Evolutionary conservation across 352 stramenopile species (phyloP).

Genomic region (Phytophthora meadii): DNA sequence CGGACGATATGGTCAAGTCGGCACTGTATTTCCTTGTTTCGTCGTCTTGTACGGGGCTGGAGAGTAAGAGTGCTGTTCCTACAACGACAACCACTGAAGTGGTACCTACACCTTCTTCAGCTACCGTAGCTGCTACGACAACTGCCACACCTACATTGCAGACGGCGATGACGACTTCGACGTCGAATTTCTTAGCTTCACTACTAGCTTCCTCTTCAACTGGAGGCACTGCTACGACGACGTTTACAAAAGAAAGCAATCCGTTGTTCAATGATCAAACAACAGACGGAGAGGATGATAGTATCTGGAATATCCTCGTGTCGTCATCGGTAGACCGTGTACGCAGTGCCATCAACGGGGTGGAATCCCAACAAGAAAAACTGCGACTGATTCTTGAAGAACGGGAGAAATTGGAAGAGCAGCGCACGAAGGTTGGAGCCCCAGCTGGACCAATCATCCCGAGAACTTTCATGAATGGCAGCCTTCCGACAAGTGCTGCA

Average conservation of each 20-base stretch:
- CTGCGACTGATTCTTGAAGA: constrained; percentile 70
- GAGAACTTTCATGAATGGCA: not conserved
- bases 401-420: constrained; percentile 64
- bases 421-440: constrained; percentile 54
- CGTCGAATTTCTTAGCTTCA: constrained; percentile 53
- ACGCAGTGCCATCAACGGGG: constrained; percentile 52
- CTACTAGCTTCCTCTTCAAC: constrained; percentile 64
- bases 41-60: constrained; percentile 53
- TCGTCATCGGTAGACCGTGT: constrained; percentile 76
- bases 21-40: constrained; percentile 71
- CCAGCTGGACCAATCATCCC: constrained; percentile 18
- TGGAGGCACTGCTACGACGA: constrained; percentile 15
- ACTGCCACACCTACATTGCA: constrained; percentile 1
- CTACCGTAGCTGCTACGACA: not conserved
- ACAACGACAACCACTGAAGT: not conserved
- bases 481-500: not conserved
- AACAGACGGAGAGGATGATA: constrained; percentile 59
- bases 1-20: constrained; percentile 69
- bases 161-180: constrained; percentile 33
- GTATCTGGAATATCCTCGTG: constrained; percentile 76
- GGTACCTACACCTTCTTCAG: not conserved
- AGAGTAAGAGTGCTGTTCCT: constrained; percentile 17
- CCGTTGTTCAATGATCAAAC: constrained; percentile 63
- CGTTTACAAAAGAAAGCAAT: constrained; percentile 37
- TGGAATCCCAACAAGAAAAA: constrained; percentile 56